Evolutionary conservation across 2,329 filamentous ascomycete species (phyloP), one percentile per base, ranked within the genome.

Genomic region (Akanthomyces lecanii): DNA sequence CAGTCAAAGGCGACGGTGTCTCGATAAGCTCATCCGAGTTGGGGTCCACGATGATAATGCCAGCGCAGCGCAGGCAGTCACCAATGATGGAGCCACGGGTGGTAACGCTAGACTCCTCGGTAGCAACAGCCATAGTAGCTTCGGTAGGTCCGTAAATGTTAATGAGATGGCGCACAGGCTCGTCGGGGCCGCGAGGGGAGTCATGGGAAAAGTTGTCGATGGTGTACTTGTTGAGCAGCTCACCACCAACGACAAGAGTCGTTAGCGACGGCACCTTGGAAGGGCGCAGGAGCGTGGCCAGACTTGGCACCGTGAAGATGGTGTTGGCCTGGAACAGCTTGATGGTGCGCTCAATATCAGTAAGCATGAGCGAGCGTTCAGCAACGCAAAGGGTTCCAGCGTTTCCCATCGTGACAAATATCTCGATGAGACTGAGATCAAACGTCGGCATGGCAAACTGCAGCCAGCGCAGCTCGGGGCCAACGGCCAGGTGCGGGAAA

Each of bases 181-280:
- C 53, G 4, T 38, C 58, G 7, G 56, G 55, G 8, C 63, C 58
- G 8, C 91, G 92, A 78, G 52, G 60, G 5, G 57, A 21, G 23
- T 62, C 52, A 36, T 58, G 28, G 28, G 59, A 58, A 21, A 64
- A 64, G 52, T 62, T 62, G 45, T 64, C 63, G 5, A 64, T 62
- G 16, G 56, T 62, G 36, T 59, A 59, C 36, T 48, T 52, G 40
- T 56, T 59, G 14, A 64, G 44, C 52, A 64, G 59, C 52, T 64
- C 63, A 10, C 63, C 63, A 23, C 63, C 63, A 21, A 64, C 63
- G n/a, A 64, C 40, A 5, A 64, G 63, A 7, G 50, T 61, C 14
- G 63, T 64, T n/a, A 64, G 36, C 16, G 63, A 54, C 1, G 63
- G 63, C 51, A 64, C 58, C 38, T 57, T 56, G 38, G 56, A 51